Base-by-base conservation (phyloP, 1,284 basidiomycete genomes). In the Cystobasidium sp. region DNA sequence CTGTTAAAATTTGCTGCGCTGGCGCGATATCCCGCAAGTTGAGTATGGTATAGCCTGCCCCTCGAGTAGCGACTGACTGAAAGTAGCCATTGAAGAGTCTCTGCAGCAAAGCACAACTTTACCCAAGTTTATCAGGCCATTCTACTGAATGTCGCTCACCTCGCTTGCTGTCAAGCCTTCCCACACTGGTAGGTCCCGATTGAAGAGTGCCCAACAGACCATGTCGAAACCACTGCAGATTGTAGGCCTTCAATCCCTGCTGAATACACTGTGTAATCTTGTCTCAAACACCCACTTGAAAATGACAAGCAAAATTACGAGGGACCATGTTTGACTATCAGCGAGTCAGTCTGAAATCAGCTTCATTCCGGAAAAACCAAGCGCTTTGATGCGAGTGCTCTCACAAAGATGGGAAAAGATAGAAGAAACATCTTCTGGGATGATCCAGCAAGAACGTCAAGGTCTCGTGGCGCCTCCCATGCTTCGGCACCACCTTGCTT, bases 391-490 rank as follows among this genome's bases (percentile, higher is more conserved):
- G 31, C 31, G 5, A 20, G 16, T 6, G 16, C 49, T 16, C 56
- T 43, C n/a, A 59, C 56, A 68, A 91, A 0, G 93, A 90, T 0
- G 96, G 96, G 80, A 99, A 98, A 7, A 99, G 87, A 82, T 97
- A 95, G 51, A 96, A 88, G 81, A 93, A 98, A 84, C 95, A 86
- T 74, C 95, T 88, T 24, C 95, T 88, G n/a, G 96, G 96, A 80
- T 98, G 96, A 80, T 98, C 94, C 20, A 99, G 87, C 6, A 99
- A 86, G 82, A 99, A 99, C 72, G 90, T 89, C 1, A 97, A 84
- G 0, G 94, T 93, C 83, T 97, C 93, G 75, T 89, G 86, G 0
- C 87, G 78, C 0, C 88, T 86, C 9, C 62, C 37, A 18, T 81
- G 79, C 12, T 81, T 81, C 0, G 89, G 88, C 14, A 90, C 87